Conservation (phyloP, 2,329 filamentous ascomycete species). For the Hymenoscyphus scutula region DNA sequence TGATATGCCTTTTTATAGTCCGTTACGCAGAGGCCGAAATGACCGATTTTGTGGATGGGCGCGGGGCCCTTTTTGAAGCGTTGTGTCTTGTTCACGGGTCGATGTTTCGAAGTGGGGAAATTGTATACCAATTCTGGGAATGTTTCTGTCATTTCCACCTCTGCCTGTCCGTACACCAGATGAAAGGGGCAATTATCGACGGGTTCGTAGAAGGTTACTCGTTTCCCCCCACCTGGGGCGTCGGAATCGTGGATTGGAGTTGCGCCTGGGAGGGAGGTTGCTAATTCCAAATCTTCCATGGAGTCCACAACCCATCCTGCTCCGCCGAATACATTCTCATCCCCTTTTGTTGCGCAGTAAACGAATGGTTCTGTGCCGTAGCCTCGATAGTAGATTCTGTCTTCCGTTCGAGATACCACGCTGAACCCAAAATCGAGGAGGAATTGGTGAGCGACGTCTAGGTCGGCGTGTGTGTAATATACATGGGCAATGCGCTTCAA, state of each 20-base stretch:
- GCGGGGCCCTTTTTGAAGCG: constrained; percentile 51
- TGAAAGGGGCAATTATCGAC: constrained; percentile 58
- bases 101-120: constrained; percentile 49
- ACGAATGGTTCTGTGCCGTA: constrained; percentile 61
- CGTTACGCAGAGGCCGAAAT: constrained; percentile 54
- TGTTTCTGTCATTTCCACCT: constrained; percentile 39
- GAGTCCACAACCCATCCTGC: constrained; percentile 57
- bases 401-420: constrained; percentile 20
- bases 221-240: constrained; percentile 52
- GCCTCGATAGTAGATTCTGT: constrained; percentile 57
- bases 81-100: constrained; percentile 48
- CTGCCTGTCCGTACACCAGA: constrained; percentile 53
- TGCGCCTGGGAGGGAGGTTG: constrained; percentile 47
- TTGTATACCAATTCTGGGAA: constrained; percentile 46
- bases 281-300: constrained; percentile 52
- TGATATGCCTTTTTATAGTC: constrained; percentile 47
- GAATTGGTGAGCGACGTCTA: constrained; percentile 26
- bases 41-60: constrained; percentile 52
- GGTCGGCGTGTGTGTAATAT: constrained; percentile 29
- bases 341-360: constrained; percentile 50
- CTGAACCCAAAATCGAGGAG: constrained; percentile 30
- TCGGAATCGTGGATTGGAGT: constrained; percentile 49
- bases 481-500: constrained; percentile 31
- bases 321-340: constrained; percentile 53
- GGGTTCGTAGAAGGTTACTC: constrained; percentile 49